phyloP scores from a whole-genome alignment of 1,139 yeast genomes.

The Candida sojae region DNA sequence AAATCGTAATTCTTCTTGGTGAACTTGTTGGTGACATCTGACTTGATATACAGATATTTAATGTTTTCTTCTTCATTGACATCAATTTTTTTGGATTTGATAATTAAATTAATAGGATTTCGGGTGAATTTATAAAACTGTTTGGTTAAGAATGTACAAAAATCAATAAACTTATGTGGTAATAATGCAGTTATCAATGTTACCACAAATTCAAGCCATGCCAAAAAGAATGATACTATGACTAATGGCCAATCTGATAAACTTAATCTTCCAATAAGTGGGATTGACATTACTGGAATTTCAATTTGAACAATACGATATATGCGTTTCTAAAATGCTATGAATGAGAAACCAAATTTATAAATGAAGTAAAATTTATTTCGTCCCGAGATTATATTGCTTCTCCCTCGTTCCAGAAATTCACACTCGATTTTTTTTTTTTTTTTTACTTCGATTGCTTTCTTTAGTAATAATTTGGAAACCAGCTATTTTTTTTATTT shows the following conservation, averaged over 20 bases:
- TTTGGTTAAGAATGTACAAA: slow-evolving; percentile 30
- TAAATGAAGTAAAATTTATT: too few species aligned
- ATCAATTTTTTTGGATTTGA: slow-evolving; percentile 11
- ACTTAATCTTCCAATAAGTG: slow-evolving; percentile 38
- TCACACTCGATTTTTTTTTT: not conserved
- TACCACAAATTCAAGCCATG: slow-evolving; percentile 43
- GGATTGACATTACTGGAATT: slow-evolving; percentile 29
- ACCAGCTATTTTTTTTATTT: not conserved
- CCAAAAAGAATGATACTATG: slow-evolving; percentile 33
- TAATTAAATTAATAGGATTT: slow-evolving; percentile 31
- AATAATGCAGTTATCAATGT: slow-evolving; percentile 34
- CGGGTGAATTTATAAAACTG: slow-evolving; percentile 29
- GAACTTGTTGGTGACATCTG: slow-evolving; percentile 15
- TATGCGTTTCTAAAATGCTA: too few species aligned
- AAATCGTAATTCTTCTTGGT: slow-evolving; percentile 24
- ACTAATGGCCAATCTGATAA: slow-evolving; percentile 40
- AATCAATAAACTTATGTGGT: slow-evolving; percentile 32
- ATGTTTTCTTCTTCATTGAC: slow-evolving; percentile 14
- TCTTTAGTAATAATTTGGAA: too few species aligned
- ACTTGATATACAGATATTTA: slow-evolving; percentile 14
- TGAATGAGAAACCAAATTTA: too few species aligned
- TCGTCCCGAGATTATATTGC: not conserved
- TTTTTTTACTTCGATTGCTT: too few species aligned
- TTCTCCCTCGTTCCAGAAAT: not conserved
- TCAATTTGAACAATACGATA: too few species aligned